Evolutionary conservation across 495 filamentous ascomycete species (phyloP).

Genomic region (Filosporella fistucella): DNA sequence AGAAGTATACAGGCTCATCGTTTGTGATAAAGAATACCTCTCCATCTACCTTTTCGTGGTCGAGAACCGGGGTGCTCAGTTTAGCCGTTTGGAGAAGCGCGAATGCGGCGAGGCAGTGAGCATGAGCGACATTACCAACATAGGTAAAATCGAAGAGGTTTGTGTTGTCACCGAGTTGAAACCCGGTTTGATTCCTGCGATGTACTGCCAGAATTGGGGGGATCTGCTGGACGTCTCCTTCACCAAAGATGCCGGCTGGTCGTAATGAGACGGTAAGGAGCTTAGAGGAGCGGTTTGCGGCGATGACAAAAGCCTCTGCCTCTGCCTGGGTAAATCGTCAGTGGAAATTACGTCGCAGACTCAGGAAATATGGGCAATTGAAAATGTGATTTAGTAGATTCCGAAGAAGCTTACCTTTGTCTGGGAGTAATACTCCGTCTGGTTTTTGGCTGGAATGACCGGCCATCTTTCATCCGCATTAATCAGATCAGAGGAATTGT

Average conservation of each 20-base stretch:
- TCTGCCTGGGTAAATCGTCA: slow-evolving; percentile 54
- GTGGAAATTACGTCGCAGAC: not conserved
- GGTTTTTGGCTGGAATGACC: slow-evolving; percentile 59
- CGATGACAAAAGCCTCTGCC: slow-evolving; percentile 79
- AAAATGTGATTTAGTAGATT: not conserved
- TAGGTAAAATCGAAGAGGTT: slow-evolving; percentile 88
- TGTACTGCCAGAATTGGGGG: slow-evolving; percentile 61
- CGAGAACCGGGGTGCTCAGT: slow-evolving; percentile 53
- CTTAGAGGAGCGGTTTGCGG: slow-evolving; percentile 69
- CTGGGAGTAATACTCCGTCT: slow-evolving; percentile 89
- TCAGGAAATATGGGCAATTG: not conserved
- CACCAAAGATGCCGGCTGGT: slow-evolving; percentile 86
- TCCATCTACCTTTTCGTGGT: slow-evolving; percentile 80
- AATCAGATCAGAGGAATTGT: slow-evolving; percentile 73
- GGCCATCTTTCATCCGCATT: slow-evolving; percentile 91
- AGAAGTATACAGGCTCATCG: slow-evolving; percentile 88
- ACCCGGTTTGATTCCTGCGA: slow-evolving; percentile 59
- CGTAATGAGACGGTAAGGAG: slow-evolving; percentile 79
- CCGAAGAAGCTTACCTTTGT: slow-evolving; percentile 82
- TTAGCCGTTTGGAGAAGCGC: slow-evolving; percentile 62
- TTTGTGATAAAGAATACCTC: slow-evolving; percentile 97
- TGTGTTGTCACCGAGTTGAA: slow-evolving; percentile 84
- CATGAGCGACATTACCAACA: slow-evolving; percentile 73
- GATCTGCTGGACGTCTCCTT: slow-evolving; percentile 70
- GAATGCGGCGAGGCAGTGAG: slow-evolving; percentile 64